Conservation (phyloP, 2,329 filamentous ascomycete genomes). For the Neofusicoccum kwambonambiense region DNA sequence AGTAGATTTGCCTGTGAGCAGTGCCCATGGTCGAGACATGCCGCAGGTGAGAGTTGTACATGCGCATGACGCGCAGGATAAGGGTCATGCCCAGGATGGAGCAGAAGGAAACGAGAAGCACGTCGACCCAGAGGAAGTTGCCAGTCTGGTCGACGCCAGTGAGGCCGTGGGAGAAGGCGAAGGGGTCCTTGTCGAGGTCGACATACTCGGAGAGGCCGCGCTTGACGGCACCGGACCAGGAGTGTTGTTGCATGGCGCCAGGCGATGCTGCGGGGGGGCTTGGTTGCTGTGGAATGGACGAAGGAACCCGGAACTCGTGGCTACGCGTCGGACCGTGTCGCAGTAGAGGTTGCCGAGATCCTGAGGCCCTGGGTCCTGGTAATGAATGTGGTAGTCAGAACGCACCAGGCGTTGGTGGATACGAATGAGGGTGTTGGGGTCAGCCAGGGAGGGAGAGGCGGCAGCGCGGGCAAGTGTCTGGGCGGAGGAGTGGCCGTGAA, state of each 20-base stretch:
- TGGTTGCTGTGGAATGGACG: background rate
- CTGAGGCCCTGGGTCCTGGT: background rate
- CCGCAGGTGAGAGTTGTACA: constrained; percentile 45
- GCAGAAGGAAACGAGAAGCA: constrained; percentile 39
- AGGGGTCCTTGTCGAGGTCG: constrained; percentile 23
- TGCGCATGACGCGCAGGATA: constrained; percentile 41
- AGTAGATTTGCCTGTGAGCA: constrained; percentile 44
- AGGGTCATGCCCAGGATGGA: constrained; percentile 37
- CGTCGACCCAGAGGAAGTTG: constrained; percentile 49
- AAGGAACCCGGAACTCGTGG: constrained; percentile 12
- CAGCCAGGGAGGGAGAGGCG: background rate
- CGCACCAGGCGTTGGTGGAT: background rate
- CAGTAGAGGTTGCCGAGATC: constrained; percentile 8
- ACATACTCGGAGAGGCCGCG: constrained; percentile 1
- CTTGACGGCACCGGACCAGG: background rate
- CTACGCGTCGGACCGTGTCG: constrained; percentile 6
- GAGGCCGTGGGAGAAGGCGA: constrained; percentile 45
- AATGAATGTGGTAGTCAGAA: background rate
- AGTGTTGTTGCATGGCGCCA: constrained; percentile 6
- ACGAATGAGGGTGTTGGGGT: background rate
- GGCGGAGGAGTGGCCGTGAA: background rate
- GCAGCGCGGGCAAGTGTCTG: background rate
- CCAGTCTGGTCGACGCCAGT: constrained; percentile 47
- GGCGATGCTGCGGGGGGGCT: background rate
- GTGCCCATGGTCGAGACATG: constrained; percentile 46